Evolutionary conservation across 2,329 filamentous ascomycete genomes (phyloP).

Genomic region (Exserohilum turcica): DNA sequence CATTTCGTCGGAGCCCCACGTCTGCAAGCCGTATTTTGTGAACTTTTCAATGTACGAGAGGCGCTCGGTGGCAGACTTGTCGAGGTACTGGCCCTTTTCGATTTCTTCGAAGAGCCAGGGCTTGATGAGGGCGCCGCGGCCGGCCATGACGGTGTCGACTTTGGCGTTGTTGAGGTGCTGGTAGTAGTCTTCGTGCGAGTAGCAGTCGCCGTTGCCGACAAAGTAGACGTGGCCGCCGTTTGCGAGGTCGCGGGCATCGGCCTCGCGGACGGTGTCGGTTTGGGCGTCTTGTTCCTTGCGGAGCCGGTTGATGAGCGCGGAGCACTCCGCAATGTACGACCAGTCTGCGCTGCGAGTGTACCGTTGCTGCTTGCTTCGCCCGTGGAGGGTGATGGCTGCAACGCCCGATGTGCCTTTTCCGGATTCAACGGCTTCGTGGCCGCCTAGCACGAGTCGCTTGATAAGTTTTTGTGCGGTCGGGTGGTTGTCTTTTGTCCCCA

Average conservation of each 20-base stretch:
- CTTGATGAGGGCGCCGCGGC: slow-evolving; percentile 93
- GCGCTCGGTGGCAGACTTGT: slow-evolving; percentile 89
- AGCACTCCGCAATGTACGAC: slow-evolving; percentile 90
- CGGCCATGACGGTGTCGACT: slow-evolving; percentile 96
- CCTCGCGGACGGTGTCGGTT: slow-evolving; percentile 77
- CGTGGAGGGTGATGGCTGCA: slow-evolving; percentile 94
- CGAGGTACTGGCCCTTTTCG: slow-evolving; percentile 85
- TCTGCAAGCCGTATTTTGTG: slow-evolving; percentile 84
- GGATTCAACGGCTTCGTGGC: slow-evolving; percentile 68
- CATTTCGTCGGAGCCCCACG: slow-evolving; percentile 94
- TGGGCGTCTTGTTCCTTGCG: slow-evolving; percentile 69
- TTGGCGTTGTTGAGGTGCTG: slow-evolving; percentile 74
- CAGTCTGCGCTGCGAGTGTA: slow-evolving; percentile 94
- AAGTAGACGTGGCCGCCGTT: slow-evolving; percentile 79
- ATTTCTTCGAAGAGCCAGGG: slow-evolving; percentile 99
- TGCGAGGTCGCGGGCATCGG: slow-evolving; percentile 74
- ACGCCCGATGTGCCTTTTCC: slow-evolving; percentile 71
- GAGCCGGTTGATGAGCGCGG: slow-evolving; percentile 79
- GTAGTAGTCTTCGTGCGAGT: slow-evolving; percentile 87
- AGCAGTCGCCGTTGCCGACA: slow-evolving; percentile 95
- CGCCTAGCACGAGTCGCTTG: slow-evolving; percentile 81
- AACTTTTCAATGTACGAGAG: slow-evolving; percentile 87
- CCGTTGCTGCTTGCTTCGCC: slow-evolving; percentile 88
- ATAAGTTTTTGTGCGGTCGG: slow-evolving; percentile 82
- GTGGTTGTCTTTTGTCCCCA: slow-evolving; percentile 78